A percentile compares a stretch with the other conserved stretches of the same genome.
These are phyloP conservation scores for Diversispora epigaea DNA, from an alignment of 192 early-diverging fungal species.

Conservation along the genomic window DNA sequence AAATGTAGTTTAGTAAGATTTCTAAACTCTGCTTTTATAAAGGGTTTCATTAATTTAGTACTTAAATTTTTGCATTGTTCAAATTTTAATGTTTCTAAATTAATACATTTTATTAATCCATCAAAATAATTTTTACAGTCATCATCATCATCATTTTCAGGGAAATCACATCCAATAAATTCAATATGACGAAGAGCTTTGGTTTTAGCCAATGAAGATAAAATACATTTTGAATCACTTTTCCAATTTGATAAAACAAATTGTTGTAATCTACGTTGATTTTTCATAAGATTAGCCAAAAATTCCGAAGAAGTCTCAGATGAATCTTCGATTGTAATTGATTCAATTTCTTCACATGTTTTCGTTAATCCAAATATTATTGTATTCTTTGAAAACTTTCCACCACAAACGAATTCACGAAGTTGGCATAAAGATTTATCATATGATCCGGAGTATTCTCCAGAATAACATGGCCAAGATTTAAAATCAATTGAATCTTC, in stretches of 20 bases:
- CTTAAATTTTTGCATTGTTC: slow-evolving; percentile 5
- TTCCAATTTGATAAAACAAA: slow-evolving; percentile 12
- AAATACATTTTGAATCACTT: neutral
- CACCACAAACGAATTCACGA: slow-evolving; percentile 13
- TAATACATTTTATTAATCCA: slow-evolving; percentile 9
- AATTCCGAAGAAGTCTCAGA: neutral
- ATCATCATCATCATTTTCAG: neutral
- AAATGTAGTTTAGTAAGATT: neutral
- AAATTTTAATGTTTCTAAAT: slow-evolving; percentile 15
- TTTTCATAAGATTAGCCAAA: slow-evolving; percentile 2
- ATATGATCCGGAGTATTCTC: neutral
- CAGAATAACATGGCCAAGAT: slow-evolving; percentile 22
- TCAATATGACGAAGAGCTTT: slow-evolving; percentile 3
- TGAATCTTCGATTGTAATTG: slow-evolving; percentile 3
- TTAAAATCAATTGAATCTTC: neutral
- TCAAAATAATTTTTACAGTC: neutral
- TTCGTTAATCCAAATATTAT: neutral
- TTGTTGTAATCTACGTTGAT: slow-evolving; percentile 3
- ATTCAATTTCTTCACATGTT: slow-evolving; percentile 13
- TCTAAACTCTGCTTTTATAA: neutral
- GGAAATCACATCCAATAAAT: slow-evolving; percentile 2
- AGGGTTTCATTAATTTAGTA: slow-evolving; percentile 16
- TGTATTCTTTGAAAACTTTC: neutral
- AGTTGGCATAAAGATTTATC: neutral
- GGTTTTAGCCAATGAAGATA: neutral